These are phyloP conservation scores for Mycena indigotica DNA, from an alignment of 768 basidiomycete genomes.

Conservation along the genomic window DNA sequence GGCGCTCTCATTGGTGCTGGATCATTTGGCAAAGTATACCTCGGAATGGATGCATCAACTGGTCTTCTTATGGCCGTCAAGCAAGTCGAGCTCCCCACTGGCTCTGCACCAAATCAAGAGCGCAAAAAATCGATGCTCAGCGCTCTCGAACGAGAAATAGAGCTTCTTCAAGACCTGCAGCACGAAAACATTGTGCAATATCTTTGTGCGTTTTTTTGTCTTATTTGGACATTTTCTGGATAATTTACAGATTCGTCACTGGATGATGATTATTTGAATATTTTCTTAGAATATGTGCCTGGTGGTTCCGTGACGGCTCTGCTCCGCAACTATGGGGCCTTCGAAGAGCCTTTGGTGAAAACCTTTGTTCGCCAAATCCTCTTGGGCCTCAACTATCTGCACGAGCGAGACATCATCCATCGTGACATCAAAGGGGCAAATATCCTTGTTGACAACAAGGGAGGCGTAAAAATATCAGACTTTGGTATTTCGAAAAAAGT, in stretches of 20 bases:
- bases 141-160: conserved; percentile 91
- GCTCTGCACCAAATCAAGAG: conserved; percentile 84
- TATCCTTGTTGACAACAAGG: conserved; percentile 97
- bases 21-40: conserved; percentile 93
- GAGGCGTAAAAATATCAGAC: conserved; percentile 96
- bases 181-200: conserved; percentile 99
- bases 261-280: conserved; percentile 89
- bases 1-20: conserved; percentile 94
- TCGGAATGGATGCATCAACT: conserved; percentile 90
- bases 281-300: conserved; percentile 96
- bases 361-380: conserved; percentile 94
- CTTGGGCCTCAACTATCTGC: conserved; percentile 85
- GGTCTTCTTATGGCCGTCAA: conserved; percentile 97
- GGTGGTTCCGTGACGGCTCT: conserved; percentile 92
- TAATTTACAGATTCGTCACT: conserved; percentile 78
- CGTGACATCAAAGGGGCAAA: conserved; percentile 99
- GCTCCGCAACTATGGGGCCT: conserved; percentile 88
- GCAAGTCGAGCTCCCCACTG: conserved; percentile 90
- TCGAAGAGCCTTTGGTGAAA: conserved; percentile 88
- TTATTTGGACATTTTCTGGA: conserved; percentile 1
- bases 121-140: conserved; percentile 92
- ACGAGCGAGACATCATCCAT: conserved; percentile 93
- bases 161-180: conserved; percentile 87
- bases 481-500: conserved; percentile 98
- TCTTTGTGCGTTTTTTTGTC: conserved; percentile 63